Conservation (phyloP, 148 eudicot genomes). For the Camellia granthamiana region DNA sequence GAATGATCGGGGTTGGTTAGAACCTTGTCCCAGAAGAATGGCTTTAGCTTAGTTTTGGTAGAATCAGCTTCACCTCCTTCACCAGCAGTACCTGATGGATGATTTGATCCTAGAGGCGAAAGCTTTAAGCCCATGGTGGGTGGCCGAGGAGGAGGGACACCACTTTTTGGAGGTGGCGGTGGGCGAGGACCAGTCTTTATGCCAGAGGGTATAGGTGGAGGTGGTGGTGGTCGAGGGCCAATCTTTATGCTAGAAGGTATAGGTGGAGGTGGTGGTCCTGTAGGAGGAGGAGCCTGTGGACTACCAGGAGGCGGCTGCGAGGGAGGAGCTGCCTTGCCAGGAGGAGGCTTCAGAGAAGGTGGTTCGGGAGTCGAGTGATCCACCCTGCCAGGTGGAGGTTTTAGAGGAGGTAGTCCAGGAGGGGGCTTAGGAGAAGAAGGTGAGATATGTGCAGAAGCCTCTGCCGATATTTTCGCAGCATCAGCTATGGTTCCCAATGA, state of each 20-base stretch:
- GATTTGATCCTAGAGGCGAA: conserved; percentile 34
- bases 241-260: conserved; percentile 30
- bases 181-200: conserved; percentile 48
- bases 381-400: conserved; percentile 65
- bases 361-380: conserved; percentile 24
- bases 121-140: conserved; percentile 33
- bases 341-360: conserved; percentile 51
- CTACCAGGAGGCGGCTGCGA: conserved; percentile 30
- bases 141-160: conserved; percentile 49
- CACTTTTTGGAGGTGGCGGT: conserved; percentile 45
- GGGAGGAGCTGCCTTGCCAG: conserved; percentile 40
- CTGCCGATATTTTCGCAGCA: conserved; percentile 17
- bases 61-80: conserved; percentile 34
- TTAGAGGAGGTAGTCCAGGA: conserved; percentile 33
- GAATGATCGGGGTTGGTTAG: conserved; percentile 77
- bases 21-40: conserved; percentile 97
- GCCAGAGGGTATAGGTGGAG: conserved; percentile 40
- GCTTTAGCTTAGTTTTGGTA: conserved; percentile 73
- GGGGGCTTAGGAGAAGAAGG: conserved; percentile 12
- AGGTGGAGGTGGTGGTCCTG: conserved; percentile 41
- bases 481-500: conserved; percentile 18
- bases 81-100: conserved; percentile 26
- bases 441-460: conserved; percentile 18
- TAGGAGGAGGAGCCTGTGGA: conserved; percentile 24
- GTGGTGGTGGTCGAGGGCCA: conserved; percentile 54